Evolutionary conservation across 768 basidiomycete genomes (phyloP).

Genomic region (Chiua virens): DNA sequence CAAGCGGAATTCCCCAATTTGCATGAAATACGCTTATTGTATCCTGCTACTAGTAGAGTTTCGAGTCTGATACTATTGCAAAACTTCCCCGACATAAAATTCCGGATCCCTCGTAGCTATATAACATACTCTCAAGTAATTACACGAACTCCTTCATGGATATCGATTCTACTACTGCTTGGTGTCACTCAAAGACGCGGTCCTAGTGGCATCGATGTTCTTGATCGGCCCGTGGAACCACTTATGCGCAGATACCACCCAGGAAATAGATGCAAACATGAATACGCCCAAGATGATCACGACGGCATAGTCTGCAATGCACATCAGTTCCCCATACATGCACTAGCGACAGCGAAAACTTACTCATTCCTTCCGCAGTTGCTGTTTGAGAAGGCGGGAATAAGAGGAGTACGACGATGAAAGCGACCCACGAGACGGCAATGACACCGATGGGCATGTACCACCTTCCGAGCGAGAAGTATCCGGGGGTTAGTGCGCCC

Average conservation of each 20-base stretch:
- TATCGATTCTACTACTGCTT: conserved; percentile 9
- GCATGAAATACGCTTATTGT: too few species aligned
- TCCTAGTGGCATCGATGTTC: conserved; percentile 38
- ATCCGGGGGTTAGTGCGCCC: conserved; percentile 54
- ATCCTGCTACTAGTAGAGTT: too few species aligned
- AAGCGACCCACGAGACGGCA: conserved; percentile 66
- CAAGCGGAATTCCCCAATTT: too few species aligned
- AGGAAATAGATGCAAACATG: conserved; percentile 60
- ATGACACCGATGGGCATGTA: conserved; percentile 56
- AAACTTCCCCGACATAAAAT: too few species aligned
- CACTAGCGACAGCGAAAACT: conserved; percentile 25
- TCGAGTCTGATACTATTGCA: too few species aligned
- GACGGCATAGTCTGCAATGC: conserved; percentile 58
- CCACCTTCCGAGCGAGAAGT: conserved; percentile 63
- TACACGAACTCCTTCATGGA: too few species aligned
- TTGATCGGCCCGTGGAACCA: conserved; percentile 71
- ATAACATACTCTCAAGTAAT: too few species aligned
- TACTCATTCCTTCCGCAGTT: conserved; percentile 54
- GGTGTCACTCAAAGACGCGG: conserved; percentile 4
- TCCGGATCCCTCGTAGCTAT: too few species aligned
- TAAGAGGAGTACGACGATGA: conserved; percentile 57
- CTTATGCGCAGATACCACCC: conserved; percentile 64
- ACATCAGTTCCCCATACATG: not conserved
- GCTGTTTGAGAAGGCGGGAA: conserved; percentile 49
- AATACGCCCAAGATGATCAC: conserved; percentile 67